These are phyloP conservation scores for Epithemia pelagica DNA, from an alignment of 108 stramenopile genomes.

Conservation along the genomic window DNA sequence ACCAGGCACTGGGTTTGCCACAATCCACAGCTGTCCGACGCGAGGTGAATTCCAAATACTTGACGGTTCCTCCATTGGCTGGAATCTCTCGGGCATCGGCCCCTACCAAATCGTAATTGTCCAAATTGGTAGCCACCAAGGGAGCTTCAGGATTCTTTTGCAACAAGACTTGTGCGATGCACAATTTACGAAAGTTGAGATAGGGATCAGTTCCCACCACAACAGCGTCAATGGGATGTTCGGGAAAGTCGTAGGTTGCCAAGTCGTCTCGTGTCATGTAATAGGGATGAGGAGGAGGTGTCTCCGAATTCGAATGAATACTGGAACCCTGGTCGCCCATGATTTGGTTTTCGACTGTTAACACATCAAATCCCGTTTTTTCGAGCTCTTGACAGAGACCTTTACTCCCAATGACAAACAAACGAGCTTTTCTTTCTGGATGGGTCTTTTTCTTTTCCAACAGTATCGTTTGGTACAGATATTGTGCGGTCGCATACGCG, in stretches of 20 bases:
- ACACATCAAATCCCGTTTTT: constrained; percentile 41
- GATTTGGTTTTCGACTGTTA: constrained; percentile 10
- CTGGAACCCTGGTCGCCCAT: constrained; percentile 1
- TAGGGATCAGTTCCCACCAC: constrained; percentile 71
- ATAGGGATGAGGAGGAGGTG: not conserved
- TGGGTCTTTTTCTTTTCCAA: not conserved
- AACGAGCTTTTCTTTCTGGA: constrained; percentile 15
- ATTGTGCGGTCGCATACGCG: constrained; percentile 57
- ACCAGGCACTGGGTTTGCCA: constrained; percentile 63
- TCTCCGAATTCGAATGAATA: not conserved
- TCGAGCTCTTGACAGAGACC: constrained; percentile 67
- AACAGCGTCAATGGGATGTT: constrained; percentile 59
- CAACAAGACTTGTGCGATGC: constrained; percentile 65
- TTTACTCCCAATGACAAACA: constrained; percentile 73
- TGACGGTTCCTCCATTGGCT: constrained; percentile 65
- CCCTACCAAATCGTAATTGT: constrained; percentile 70
- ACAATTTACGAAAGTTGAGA: constrained; percentile 73
- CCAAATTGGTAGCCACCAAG: constrained; percentile 76
- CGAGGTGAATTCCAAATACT: constrained; percentile 58
- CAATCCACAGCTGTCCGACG: constrained; percentile 59
- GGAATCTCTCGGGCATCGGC: constrained; percentile 60
- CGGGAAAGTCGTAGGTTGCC: constrained; percentile 44
- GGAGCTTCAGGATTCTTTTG: constrained; percentile 61
- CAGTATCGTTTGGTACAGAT: constrained; percentile 26
- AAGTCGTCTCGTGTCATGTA: constrained; percentile 66